Conservation (phyloP, 2,329 filamentous ascomycete species). For the Elsinoe fawcettii region DNA sequence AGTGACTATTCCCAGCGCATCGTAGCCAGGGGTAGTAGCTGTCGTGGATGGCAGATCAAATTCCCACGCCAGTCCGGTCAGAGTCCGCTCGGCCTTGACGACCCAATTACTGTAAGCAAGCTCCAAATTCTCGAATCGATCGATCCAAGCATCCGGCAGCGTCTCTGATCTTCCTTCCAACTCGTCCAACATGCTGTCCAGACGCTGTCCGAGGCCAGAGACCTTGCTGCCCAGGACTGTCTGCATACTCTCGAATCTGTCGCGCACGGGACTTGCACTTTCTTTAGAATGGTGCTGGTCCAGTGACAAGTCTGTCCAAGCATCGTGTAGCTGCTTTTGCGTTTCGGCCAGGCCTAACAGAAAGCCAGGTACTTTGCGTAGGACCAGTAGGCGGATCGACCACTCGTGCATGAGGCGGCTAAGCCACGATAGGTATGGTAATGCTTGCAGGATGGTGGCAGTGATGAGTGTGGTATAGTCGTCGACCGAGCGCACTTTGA, state of each 20-base stretch:
- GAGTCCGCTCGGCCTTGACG: slow-evolving; percentile 60
- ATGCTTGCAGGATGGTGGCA: slow-evolving; percentile 78
- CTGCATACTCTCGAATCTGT: slow-evolving; percentile 44
- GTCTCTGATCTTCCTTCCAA: slow-evolving; percentile 79
- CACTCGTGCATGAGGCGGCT: slow-evolving; percentile 67
- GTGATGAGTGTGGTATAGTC: slow-evolving; percentile 88
- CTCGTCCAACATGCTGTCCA: slow-evolving; percentile 80
- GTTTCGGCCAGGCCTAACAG: slow-evolving; percentile 56
- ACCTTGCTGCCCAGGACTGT: slow-evolving; percentile 61
- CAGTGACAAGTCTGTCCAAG: slow-evolving; percentile 53
- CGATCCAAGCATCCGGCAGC: slow-evolving; percentile 79
- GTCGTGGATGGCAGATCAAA: slow-evolving; percentile 10
- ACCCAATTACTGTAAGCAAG: slow-evolving; percentile 72
- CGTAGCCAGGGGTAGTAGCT: slow-evolving; percentile 9
- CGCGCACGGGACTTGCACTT: slow-evolving; percentile 35
- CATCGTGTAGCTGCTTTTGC: slow-evolving; percentile 56
- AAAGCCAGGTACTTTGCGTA: slow-evolving; percentile 65
- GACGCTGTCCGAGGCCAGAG: slow-evolving; percentile 57
- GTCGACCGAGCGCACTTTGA: slow-evolving; percentile 51
- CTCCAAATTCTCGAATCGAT: slow-evolving; percentile 75
- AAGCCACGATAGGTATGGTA: slow-evolving; percentile 72
- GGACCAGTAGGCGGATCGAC: slow-evolving; percentile 66
- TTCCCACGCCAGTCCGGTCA: slow-evolving; percentile 14
- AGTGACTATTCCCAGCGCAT: slow-evolving; percentile 7
- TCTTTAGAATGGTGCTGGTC: slow-evolving; percentile 27